These are phyloP conservation scores for Harrya chromipes DNA, from an alignment of 768 basidiomycete species.

Conservation along the genomic window DNA sequence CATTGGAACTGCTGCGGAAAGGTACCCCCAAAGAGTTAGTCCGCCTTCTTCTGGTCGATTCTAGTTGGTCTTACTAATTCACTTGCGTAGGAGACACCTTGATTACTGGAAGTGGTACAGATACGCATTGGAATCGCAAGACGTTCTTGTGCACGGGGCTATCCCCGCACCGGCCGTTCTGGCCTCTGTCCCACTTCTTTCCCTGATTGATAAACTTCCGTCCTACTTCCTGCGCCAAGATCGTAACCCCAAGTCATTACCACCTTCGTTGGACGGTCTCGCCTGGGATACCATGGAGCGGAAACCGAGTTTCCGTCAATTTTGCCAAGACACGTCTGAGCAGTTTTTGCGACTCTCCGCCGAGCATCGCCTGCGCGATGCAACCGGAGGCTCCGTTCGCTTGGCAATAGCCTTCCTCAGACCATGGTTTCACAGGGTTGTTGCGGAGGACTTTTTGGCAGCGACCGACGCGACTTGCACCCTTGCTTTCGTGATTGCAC, in stretches of 20 bases:
- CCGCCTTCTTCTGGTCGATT: background rate
- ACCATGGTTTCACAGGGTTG: slow-evolving; percentile 61
- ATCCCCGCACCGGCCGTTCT: slow-evolving; percentile 66
- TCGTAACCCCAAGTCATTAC: slow-evolving; percentile 26
- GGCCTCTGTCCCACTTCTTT: slow-evolving; percentile 64
- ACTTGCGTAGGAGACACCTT: slow-evolving; percentile 44
- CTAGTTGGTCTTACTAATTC: background rate
- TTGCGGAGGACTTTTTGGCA: slow-evolving; percentile 38
- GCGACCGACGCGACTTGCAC: slow-evolving; percentile 38
- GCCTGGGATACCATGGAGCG: slow-evolving; percentile 57
- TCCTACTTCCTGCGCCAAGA: slow-evolving; percentile 58
- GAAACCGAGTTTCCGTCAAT: slow-evolving; percentile 62
- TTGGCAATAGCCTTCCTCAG: slow-evolving; percentile 65
- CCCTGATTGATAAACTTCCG: slow-evolving; percentile 63
- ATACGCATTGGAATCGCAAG: slow-evolving; percentile 72
- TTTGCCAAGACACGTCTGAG: slow-evolving; percentile 67
- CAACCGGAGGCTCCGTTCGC: slow-evolving; percentile 64
- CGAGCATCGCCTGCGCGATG: slow-evolving; percentile 60
- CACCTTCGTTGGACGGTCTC: slow-evolving; percentile 35
- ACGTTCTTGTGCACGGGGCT: slow-evolving; percentile 67
- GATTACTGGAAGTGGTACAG: slow-evolving; percentile 78
- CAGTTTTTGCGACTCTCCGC: slow-evolving; percentile 54
- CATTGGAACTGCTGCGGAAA: slow-evolving; percentile 58
- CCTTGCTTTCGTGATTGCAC: slow-evolving; percentile 50
- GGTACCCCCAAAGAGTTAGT: slow-evolving; percentile 55